Conservation (phyloP, 106 monocot species). For the Allium fistulosum region DNA sequence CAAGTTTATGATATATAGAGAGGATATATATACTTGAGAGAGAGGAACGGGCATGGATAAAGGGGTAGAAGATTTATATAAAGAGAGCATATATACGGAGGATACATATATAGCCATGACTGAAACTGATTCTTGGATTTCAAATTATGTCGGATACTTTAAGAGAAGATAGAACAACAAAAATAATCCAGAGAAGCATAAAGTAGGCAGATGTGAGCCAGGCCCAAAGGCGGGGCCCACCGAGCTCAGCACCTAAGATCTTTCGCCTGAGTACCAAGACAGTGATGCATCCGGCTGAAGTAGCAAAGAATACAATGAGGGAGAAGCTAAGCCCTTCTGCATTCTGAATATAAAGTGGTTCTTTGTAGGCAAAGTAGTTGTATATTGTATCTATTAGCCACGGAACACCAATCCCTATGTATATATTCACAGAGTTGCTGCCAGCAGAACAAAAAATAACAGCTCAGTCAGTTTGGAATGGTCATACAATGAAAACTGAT, state of each 20-base stretch:
- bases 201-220: conserved; percentile 64
- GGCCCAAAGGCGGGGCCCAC: conserved; percentile 67
- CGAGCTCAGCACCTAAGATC: conserved; percentile 64
- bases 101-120: too few relatives aligned
- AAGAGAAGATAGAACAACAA: conserved; percentile 66
- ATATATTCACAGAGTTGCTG: conserved; percentile 90
- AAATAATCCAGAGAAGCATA: conserved; percentile 65
- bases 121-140: not conserved
- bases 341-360: conserved; percentile 52
- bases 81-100: too few relatives aligned
- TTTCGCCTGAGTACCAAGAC: conserved; percentile 62
- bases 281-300: conserved; percentile 54
- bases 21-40: too few relatives aligned
- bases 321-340: conserved; percentile 72
- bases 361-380: conserved; percentile 44
- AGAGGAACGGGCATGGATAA: too few relatives aligned
- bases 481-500: too few relatives aligned
- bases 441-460: conserved; percentile 2
- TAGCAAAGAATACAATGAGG: conserved; percentile 68
- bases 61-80: too few relatives aligned
- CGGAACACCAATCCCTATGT: conserved; percentile 72
- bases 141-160: conserved; percentile 54
- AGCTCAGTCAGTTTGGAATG: too few relatives aligned
- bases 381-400: conserved; percentile 71
- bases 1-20: too few relatives aligned